Evolutionary conservation across 345 rosid species (phyloP).

Genomic region (Psidium guajava): DNA sequence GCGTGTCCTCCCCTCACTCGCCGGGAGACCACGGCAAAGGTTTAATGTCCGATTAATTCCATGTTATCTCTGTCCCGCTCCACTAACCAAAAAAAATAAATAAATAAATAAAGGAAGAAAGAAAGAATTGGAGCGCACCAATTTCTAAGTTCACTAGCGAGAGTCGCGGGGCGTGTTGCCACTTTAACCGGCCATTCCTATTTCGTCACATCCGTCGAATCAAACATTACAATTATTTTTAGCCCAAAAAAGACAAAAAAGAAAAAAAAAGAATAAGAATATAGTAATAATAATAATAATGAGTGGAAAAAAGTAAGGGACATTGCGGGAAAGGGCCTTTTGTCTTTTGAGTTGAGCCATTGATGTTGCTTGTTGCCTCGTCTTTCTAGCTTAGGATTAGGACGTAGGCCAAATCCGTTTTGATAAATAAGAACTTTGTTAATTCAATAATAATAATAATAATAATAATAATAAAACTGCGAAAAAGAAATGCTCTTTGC

Average conservation of each 20-base stretch:
- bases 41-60: neutral
- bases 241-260: neutral
- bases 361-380: slow-evolving; percentile 6
- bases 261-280: neutral
- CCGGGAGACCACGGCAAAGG: neutral
- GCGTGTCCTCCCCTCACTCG: neutral
- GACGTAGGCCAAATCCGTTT: neutral
- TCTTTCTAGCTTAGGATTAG: slow-evolving; percentile 3
- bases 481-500: neutral
- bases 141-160: slow-evolving; percentile 16
- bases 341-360: slow-evolving; percentile 9
- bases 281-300: neutral
- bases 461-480: too few relatives aligned
- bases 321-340: neutral
- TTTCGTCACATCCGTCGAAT: slow-evolving; percentile 27
- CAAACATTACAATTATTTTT: neutral
- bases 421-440: neutral
- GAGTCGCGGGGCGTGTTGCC: slow-evolving; percentile 35
- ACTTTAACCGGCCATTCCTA: slow-evolving; percentile 17
- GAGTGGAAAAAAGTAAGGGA: neutral
- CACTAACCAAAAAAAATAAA: neutral
- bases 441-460: too few relatives aligned
- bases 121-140: slow-evolving; percentile 4
- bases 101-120: neutral
- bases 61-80: neutral